phyloP scores from a whole-genome alignment of 1,139 yeast genomes.

The Suhomyces choctaworum region DNA sequence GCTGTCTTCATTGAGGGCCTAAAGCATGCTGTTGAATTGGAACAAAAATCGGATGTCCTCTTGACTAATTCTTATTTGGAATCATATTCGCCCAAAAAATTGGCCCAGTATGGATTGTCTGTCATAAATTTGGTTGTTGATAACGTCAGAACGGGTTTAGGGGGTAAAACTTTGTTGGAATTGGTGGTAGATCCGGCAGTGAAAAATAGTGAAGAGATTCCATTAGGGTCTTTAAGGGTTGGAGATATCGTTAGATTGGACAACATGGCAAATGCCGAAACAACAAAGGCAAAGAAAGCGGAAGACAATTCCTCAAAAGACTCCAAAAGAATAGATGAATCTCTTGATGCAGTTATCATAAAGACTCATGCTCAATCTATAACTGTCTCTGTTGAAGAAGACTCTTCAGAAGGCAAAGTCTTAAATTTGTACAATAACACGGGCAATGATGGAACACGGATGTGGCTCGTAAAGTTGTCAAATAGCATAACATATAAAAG shows the following conservation, averaged over 20 bases:
- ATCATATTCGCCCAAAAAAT: constrained; percentile 58
- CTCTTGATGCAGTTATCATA: constrained; percentile 62
- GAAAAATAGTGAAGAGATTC: constrained; percentile 35
- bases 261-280: constrained; percentile 28
- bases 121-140: constrained; percentile 61
- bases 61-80: constrained; percentile 52
- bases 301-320: constrained; percentile 14
- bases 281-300: constrained; percentile 19
- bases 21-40: constrained; percentile 53
- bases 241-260: constrained; percentile 76
- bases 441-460: constrained; percentile 36
- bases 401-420: constrained; percentile 47
- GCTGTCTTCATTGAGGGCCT: constrained; percentile 38
- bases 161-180: constrained; percentile 74
- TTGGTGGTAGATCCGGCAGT: constrained; percentile 62
- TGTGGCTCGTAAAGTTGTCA: constrained; percentile 67
- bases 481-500: constrained; percentile 72
- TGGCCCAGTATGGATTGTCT: constrained; percentile 74
- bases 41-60: constrained; percentile 59
- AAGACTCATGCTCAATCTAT: constrained; percentile 48
- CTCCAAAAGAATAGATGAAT: constrained; percentile 19
- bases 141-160: constrained; percentile 72
- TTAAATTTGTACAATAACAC: constrained; percentile 47
- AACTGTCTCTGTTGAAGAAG: constrained; percentile 61
- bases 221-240: constrained; percentile 59